Conservation (phyloP, 441 rosid species). For the Bocquillonia castaneifolia region DNA sequence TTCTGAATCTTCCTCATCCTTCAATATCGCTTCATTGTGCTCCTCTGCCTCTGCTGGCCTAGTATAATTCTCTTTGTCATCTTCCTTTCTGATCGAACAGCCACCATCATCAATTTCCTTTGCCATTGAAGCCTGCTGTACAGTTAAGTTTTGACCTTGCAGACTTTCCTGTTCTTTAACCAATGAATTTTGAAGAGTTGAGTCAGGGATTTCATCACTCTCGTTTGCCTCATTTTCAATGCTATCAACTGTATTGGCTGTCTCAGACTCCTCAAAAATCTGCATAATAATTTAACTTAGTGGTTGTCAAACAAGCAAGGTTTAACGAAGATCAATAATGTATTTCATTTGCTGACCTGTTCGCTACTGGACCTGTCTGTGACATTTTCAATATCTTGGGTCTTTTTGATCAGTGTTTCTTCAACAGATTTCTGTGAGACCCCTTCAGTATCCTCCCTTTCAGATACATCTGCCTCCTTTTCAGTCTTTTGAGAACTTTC, state of each 20-base stretch:
- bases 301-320: no score
- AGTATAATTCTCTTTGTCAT: conserved; percentile 1
- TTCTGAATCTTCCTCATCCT: conserved; percentile 20
- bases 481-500: conserved; percentile 13
- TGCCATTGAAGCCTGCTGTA: not conserved
- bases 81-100: conserved; percentile 2
- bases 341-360: conserved; percentile 29
- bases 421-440: conserved; percentile 21
- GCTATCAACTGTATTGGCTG: no score
- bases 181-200: not conserved
- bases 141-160: conserved; percentile 8
- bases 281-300: no score
- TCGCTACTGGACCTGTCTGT: not conserved
- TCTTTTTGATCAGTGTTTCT: conserved; percentile 12
- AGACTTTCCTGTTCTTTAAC: conserved; percentile 9
- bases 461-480: conserved; percentile 12
- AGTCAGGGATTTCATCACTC: conserved; percentile 9
- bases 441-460: conserved; percentile 19
- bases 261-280: no score
- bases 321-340: not conserved
- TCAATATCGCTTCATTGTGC: conserved; percentile 11
- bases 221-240: not conserved
- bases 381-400: conserved; percentile 11
- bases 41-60: conserved; percentile 15
- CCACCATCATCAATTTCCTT: conserved; percentile 10